These are phyloP conservation scores for Prototheca cutis DNA, from an alignment of 163 green algal genomes.

Conservation along the genomic window DNA sequence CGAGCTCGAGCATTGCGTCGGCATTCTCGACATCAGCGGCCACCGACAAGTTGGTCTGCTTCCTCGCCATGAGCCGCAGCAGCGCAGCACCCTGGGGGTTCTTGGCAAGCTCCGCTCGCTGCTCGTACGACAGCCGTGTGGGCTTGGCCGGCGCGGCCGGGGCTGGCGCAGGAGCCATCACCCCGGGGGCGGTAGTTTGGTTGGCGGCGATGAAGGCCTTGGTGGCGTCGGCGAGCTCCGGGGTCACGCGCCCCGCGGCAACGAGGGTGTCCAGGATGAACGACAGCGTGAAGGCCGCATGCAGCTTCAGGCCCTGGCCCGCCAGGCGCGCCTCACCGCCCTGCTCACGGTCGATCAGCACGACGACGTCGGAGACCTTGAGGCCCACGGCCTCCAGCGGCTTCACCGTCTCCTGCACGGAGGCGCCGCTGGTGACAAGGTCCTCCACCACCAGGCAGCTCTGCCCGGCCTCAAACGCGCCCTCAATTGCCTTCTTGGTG, in stretches of 20 bases:
- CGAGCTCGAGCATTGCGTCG: constrained; percentile 80
- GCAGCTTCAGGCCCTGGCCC: constrained; percentile 56
- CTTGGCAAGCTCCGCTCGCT: constrained; percentile 56
- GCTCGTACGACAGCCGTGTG: constrained; percentile 67
- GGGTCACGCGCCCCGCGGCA: constrained; percentile 53
- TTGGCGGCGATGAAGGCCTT: constrained; percentile 86
- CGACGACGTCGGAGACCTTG: constrained; percentile 84
- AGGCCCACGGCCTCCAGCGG: constrained; percentile 79
- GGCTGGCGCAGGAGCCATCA: constrained; percentile 11
- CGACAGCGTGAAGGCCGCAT: constrained; percentile 86
- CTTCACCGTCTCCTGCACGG: constrained; percentile 94
- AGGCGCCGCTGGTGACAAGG: constrained; percentile 90
- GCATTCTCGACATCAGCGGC: constrained; percentile 86
- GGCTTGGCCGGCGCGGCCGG: constrained; percentile 17
- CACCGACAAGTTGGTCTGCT: constrained; percentile 93
- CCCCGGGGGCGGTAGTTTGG: constrained; percentile 56
- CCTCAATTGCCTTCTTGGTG: constrained; percentile 95
- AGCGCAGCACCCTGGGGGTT: constrained; percentile 66
- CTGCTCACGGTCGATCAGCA: constrained; percentile 95
- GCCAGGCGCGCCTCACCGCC: constrained; percentile 74
- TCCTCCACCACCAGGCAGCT: constrained; percentile 96
- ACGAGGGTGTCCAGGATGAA: constrained; percentile 75
- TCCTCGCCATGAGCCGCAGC: constrained; percentile 87
- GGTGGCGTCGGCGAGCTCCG: constrained; percentile 35
- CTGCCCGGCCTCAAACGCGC: constrained; percentile 77